Evolutionary conservation across 805 yeast species (phyloP), one percentile per base, ranked within the genome.

Genomic region (Lipomyces orientalis): DNA sequence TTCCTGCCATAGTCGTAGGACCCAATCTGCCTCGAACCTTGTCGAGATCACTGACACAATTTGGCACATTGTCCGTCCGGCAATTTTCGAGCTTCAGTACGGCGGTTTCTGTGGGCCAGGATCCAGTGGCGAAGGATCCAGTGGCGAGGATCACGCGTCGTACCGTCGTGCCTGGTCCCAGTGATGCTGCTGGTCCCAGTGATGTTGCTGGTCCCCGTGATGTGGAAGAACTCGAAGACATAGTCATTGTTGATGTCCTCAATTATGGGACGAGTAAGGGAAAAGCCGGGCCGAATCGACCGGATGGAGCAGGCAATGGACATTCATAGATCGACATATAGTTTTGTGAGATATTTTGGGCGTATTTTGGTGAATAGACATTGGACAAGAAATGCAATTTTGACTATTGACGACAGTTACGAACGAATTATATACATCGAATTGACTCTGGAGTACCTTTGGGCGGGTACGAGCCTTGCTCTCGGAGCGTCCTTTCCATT

Each of bases 1-100:
- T 66, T 19, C 67, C 65, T 7, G 29, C 58, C 14, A 29, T 64
- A 16, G 49, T 43, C 49, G 3, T 43, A n/a, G 49, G 49, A 43
- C 49, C 49, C 22, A 43, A 4, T 0, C 8, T 43, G 49, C 49
- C 49, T 16, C 22, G 49, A n/a, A 43, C 49, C 8, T 22, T 43
- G 22, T 43, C 49, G 49, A 16, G 49, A n/a, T 43, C 49, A 43
- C 49, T 43, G 49, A 43, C 49, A 5, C 49, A 43, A 9, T n/a
- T 43, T 19, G 49, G 49, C n/a, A 6, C 9, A 14, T 8, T 43
- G 49, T 16, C 22, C 49, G 49, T n/a, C 22, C 16, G 49, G 49
- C 19, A 43, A 22, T 43, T 43, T 19, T 43, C 49, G n/a, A 43
- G 22, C 2, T 43, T 43, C 49, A 43, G 49, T 22, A 43, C 19